Evolutionary conservation across 164 flowering plant genomes (phyloP), one percentile per base, ranked within the genome.

Genomic region (Kalanchoe fedtschenkoi): DNA sequence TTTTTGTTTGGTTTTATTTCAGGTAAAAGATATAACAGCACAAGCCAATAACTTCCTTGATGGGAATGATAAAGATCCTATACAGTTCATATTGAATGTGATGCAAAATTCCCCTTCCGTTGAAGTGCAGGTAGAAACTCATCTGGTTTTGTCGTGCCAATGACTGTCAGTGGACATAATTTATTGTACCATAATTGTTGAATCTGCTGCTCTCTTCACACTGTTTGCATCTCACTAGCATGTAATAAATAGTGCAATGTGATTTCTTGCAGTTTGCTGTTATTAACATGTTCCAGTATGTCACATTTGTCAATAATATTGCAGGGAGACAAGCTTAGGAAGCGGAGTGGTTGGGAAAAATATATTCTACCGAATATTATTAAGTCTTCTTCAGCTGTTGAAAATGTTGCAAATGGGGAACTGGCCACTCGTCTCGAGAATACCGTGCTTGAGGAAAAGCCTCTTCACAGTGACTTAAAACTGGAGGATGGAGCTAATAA

Each of bases 71-170:
- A 51, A 11, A 2, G 56, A 51, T 51, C 22, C 56, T 51, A 15
- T 51, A 28, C 6, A 13, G 17, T 51, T 51, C 56, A 51, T 51
- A 51, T 51, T 26, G 33, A 51, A 51, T 26, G 56, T 29, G 17
- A 15, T 51, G 56, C 56, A 10, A 1, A 51, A 51, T 51, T 51
- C 56, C 26, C 17, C 11, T 24, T 11, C 11, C 26, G 56, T 51
- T 51, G 56, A 51, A 51, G 56, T 51, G 28, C 21, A 51, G 56
- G 56, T 51, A 51, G 16, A 47, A 26, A 26, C 32, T 51, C 5
- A 17, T 26, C 3, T 6, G 32, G 32, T 11, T 9, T 17, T 26
- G 15, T 22, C 26, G 28, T 11, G 54, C 4, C 28, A 24, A 24
- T 47, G 6, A 47, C 26, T 47, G 16, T 26, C 4, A 2, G 26